A percentile compares a stretch with the other conserved stretches of the same genome.
Evolutionary conservation across 176 grass and related monocot species (phyloP).

Genomic region (Oryza coarctata): DNA sequence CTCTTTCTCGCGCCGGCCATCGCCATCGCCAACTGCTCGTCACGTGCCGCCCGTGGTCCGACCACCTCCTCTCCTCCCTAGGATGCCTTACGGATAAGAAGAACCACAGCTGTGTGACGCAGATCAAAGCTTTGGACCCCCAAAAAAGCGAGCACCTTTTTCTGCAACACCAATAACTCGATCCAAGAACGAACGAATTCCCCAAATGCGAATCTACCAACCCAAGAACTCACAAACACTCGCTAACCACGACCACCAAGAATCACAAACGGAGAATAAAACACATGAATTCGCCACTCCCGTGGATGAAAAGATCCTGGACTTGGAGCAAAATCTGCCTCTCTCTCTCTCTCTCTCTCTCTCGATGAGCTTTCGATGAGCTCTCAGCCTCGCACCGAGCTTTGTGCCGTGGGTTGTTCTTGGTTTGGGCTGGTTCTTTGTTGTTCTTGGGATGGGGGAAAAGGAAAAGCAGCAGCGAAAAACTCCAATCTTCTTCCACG

Average conservation of each 20-base stretch:
- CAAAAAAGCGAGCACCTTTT: slow-evolving; percentile 31
- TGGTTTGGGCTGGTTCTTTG: slow-evolving; percentile 32
- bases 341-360: neutral
- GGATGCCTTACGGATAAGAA: slow-evolving; percentile 62
- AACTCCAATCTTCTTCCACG: slow-evolving; percentile 18
- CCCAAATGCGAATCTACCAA: slow-evolving; percentile 1
- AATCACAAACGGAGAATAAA: neutral
- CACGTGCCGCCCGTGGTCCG: slow-evolving; percentile 65
- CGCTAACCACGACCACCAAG: neutral
- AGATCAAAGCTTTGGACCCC: slow-evolving; percentile 38
- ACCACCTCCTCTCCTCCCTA: neutral
- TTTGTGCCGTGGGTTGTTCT: slow-evolving; percentile 42
- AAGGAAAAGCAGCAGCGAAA: neutral
- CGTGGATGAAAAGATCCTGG: neutral
- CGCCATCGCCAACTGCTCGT: slow-evolving; percentile 61
- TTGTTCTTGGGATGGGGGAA: slow-evolving; percentile 25
- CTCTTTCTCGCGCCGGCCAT: slow-evolving; percentile 40
- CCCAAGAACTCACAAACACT: slow-evolving; percentile 12
- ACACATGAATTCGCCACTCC: slow-evolving; percentile 4
- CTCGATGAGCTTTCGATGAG: no score
- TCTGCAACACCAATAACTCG: slow-evolving; percentile 27
- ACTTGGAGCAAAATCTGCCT: neutral
- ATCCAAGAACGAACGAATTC: slow-evolving; percentile 29
- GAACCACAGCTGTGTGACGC: slow-evolving; percentile 46
- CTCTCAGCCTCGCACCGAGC: slow-evolving; percentile 1